Evolutionary conservation across 371 early-diverging fungal species (phyloP), one percentile per base, ranked within the genome.

Genomic region (Batkoa obscura): DNA sequence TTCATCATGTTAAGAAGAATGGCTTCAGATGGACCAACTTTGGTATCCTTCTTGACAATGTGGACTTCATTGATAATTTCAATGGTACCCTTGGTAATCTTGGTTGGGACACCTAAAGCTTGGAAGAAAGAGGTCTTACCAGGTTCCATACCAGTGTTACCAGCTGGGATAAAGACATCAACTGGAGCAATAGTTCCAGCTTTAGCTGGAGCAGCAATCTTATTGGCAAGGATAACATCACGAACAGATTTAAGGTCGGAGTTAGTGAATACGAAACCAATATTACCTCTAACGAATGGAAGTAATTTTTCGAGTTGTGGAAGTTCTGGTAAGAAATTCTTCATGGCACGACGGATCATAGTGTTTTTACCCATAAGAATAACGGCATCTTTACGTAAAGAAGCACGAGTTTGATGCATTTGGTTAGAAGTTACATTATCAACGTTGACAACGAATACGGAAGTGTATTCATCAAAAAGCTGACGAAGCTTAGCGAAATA

Each of bases 341-440:
- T 80, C 63, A 99, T 79, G 57, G 90, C 97, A 72, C 89, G 84
- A 68, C 94, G 94, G 57, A 99, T 94, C 88, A 95, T 94, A 72
- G 99, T 99, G 93, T 99, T 99, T 88, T 99, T 99, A 67, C 99
- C 99, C 94, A 99, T 96, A 47, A 99, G 82, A 56, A 99, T 83
- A 67, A 80, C 87, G 64, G 84, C 94, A 56, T 87, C 74, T 53
- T 86, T 88, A 72, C 98, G 88, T 69, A 97, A 83, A 58, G 81
- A 72, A 66, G 80, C 73, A 81, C 98, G 95, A 73, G 96, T 90
- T 67, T 90, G 82, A 84, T 99, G 99, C 91, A 99, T 94, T 81
- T 99, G 99, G 84, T 93, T 97, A 69, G 99, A 97, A 62, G 93
- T 88, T 73, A 99, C 98, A 82, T 98, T 99, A 83, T 98, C 96